A percentile compares a stretch with the other conserved stretches of the same genome.
These are phyloP conservation scores for Prunus yedoensis DNA, from an alignment of 331 rosid genomes.

Conservation along the genomic window DNA sequence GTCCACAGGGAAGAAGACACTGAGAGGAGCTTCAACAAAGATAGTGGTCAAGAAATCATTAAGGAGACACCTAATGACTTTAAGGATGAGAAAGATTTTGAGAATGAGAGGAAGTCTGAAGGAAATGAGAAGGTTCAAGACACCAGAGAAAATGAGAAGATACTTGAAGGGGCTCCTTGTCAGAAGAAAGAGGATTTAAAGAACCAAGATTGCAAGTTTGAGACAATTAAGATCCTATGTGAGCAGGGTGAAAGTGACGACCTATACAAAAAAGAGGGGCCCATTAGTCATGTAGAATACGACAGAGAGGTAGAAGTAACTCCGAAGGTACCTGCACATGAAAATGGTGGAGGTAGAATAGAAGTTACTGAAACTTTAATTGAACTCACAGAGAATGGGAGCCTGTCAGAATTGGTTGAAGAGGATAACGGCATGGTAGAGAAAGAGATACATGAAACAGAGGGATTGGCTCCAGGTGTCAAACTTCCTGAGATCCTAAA, in stretches of 20 bases:
- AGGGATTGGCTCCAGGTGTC: constrained; percentile 33
- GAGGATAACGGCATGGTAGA: constrained; percentile 34
- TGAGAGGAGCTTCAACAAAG: constrained; percentile 33
- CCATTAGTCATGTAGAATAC: constrained; percentile 29
- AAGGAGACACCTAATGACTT: constrained; percentile 34
- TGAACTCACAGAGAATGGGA: constrained; percentile 35
- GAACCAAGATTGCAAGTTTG: constrained; percentile 29
- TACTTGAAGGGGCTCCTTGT: constrained; percentile 34
- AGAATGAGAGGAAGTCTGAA: constrained; percentile 33
- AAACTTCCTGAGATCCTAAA: constrained; percentile 28
- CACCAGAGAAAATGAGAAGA: constrained; percentile 30
- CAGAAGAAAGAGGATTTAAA: constrained; percentile 33
- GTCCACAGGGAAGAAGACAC: constrained; percentile 30
- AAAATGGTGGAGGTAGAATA: constrained; percentile 21
- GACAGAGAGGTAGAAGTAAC: constrained; percentile 33
- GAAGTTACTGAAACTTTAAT: constrained; percentile 31
- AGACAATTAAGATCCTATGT: constrained; percentile 32
- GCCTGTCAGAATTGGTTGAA: constrained; percentile 30
- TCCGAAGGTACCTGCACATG: constrained; percentile 31
- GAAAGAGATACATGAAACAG: constrained; percentile 37
- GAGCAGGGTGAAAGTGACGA: constrained; percentile 46
- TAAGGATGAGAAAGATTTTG: constrained; percentile 38
- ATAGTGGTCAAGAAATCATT: constrained; percentile 27
- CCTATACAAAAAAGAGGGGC: constrained; percentile 27
- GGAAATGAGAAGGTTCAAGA: constrained; percentile 35